Base-by-base conservation (phyloP, 345 rosid genomes). In the Citrus glauca region DNA sequence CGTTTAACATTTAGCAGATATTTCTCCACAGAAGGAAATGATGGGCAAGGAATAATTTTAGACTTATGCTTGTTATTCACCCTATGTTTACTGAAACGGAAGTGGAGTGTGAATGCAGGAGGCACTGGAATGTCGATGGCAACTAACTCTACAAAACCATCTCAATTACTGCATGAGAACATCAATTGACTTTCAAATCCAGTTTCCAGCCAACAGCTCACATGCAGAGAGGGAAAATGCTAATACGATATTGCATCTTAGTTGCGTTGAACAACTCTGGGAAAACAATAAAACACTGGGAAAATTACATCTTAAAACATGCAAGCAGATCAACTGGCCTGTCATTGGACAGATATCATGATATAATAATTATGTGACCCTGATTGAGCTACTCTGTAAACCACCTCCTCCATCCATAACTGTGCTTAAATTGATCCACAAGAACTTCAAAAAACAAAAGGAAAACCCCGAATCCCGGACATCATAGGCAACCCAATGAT, bases 401-500 rank as follows among this genome's bases (percentile, higher is more conserved):
- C 19, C 70, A 75, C 22, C 42, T 28, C 24, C 48, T 75, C 42
- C 28, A 5, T 55, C 65, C 45, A 76, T 72, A 59, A 42, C 60
- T 61, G 48, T 4, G 19, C 60, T 72, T 60, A 40, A 82, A 72
- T 20, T 30, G 74, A 32, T 24, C 50, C 4, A 50, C 16, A 19
- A 66, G 28, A 56, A 62, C 67, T 62, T 33, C 19, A 33, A 38
- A 64, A 64, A 37, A 20, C 78, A 76, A 59, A 32, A 30, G 30
- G 25, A 40, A 73, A 66, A 32, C 27, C 37, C 48, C 50, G 16
- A 74, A 69, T 27, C 28, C 62, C 77, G 65, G 1, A 61, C 42
- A 33, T 64, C 28, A 28, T 20, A 75, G 2, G 59, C 67, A 80
- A 67, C 28, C 78, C 65, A 76, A 72, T 45, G 27, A 35, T 76